Evolutionary conservation across 2,329 filamentous ascomycete genomes (phyloP), one percentile per base, ranked within the genome.

Genomic region (Capronia epimyces): DNA sequence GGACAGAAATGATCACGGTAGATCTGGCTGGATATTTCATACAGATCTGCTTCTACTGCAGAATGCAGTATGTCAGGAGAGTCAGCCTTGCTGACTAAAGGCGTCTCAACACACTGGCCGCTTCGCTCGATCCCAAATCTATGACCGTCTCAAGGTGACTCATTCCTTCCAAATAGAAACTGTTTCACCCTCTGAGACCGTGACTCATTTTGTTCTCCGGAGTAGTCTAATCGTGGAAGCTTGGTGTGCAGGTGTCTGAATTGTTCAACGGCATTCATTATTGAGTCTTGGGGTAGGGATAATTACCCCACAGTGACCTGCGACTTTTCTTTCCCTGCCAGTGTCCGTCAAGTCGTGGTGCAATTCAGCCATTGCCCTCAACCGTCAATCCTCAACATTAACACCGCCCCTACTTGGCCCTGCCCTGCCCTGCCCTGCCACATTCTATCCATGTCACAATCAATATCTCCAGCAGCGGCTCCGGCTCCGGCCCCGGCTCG

Each of bases 1-100:
- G 25, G 25, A 27, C 5, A 6, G 25, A 10, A 6, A 27, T 27
- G 10, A 10, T 10, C 10, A 20, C 13, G 18, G 18, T 18, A 21
- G 13, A 40, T 20, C 37, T 43, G 24, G 41, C 10, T n/a, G 22
- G 10, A 27, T 10, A 27, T 27, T 10, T 10, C 10, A 10, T 27
- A 10, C 5, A 27, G 31, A 15, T 15, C n/a, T 10, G 31, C 31
- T 13, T n/a, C 31, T 34, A 27, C 25, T 6, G 10, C 10, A 10
- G 24, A 27, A 27, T 5, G 5, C n/a, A 8, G 15, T 20, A 5
- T 5, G 18, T 55, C 52, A 55, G 53, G 49, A 56, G 53, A 16
- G 46, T 12, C 46, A 55, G 49, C 53, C 53, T 56, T 56, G 53
- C 53, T 56, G 53, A 56, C 53, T 55, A 55, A 55, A 36, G 20